phyloP scores from a whole-genome alignment of 2,329 filamentous ascomycete species.

The Xylaria polymorpha region DNA sequence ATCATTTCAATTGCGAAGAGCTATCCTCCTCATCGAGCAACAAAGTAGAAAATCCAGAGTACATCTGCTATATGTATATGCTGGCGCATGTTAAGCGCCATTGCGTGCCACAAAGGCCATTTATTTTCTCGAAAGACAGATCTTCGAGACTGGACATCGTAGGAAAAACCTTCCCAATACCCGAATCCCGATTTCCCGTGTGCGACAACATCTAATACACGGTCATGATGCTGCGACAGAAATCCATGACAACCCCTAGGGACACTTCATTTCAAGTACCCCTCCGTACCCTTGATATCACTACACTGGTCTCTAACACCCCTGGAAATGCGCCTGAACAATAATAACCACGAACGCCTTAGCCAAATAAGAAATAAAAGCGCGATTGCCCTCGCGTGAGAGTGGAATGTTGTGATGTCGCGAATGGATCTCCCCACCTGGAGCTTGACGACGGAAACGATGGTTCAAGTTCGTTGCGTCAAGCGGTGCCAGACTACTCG shows the following conservation, averaged over 20 bases:
- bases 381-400: constrained; percentile 34
- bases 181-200: background rate
- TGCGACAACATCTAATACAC: background rate
- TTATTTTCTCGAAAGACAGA: background rate
- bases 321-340: constrained; percentile 13
- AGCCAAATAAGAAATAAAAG: constrained; percentile 35
- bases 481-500: constrained; percentile 1
- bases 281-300: background rate
- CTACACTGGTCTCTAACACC: background rate
- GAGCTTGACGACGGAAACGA: background rate
- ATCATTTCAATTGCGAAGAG: constrained; percentile 21
- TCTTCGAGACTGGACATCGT: constrained; percentile 1
- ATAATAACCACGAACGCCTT: constrained; percentile 31
- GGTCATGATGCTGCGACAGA: background rate
- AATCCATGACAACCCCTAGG: background rate
- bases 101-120: constrained; percentile 3
- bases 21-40: constrained; percentile 16
- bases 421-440: background rate
- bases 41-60: constrained; percentile 28
- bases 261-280: background rate
- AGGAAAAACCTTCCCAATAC: constrained; percentile 1
- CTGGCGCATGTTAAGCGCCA: background rate
- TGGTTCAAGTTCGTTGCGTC: constrained; percentile 6
- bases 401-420: constrained; percentile 18
- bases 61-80: constrained; percentile 17